Conservation (phyloP, 176 grass and related monocot genomes). For the Poa annua region DNA sequence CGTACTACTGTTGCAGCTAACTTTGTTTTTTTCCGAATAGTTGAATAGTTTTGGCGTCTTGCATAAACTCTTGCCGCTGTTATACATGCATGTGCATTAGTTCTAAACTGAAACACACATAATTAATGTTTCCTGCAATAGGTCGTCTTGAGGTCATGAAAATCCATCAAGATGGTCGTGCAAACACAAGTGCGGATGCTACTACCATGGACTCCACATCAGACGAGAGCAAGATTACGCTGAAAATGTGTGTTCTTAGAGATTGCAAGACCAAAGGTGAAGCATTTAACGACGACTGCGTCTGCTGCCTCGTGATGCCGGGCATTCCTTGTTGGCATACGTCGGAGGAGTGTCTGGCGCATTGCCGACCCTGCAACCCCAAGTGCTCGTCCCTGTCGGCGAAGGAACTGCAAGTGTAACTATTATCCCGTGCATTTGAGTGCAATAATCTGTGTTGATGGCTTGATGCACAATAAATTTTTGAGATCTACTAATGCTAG, state of each 20-base stretch:
- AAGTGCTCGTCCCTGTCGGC: neutral
- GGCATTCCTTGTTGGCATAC: neutral
- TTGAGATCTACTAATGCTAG: no score
- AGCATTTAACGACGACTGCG: neutral
- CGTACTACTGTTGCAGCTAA: no score
- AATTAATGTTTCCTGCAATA: neutral
- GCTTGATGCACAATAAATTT: no score
- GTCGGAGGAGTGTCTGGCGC: neutral
- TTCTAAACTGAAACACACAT: neutral
- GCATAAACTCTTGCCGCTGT: neutral
- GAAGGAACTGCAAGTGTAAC: neutral
- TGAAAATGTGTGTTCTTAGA: neutral
- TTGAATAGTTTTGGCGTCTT: neutral
- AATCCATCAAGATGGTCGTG: neutral
- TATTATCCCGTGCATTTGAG: neutral
- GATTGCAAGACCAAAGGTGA: neutral
- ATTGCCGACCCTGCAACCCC: neutral
- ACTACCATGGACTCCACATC: neutral
- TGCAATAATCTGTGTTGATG: no score
- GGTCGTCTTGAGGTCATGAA: neutral
- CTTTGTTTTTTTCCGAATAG: no score
- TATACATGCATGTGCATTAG: neutral
- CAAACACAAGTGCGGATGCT: neutral
- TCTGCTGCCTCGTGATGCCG: neutral
- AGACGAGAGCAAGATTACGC: neutral